Evolutionary conservation across 148 eudicot species (phyloP), one percentile per base, ranked within the genome.

Genomic region (Rhododendron ovatum): DNA sequence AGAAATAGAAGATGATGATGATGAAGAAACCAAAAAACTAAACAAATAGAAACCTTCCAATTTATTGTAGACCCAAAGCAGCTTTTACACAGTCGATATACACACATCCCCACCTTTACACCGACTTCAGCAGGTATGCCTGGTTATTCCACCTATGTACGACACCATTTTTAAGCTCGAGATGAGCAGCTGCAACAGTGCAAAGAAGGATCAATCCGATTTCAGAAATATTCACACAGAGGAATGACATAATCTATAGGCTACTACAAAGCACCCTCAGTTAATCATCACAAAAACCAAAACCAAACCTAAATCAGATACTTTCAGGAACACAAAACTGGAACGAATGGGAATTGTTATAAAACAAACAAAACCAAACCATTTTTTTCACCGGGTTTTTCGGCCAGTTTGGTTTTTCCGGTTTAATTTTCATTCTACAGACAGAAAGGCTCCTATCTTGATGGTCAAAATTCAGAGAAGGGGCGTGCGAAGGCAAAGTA

Each of bases 181-280:
- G 48, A 67, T 28, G 76, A 65, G 85, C 85, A 69, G 14, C 85
- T 83, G 85, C 55, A 4, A 71, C 51, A 43, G 71, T 26, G 61
- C 61, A 69, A 69, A 69, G 61, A 69, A 14, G 22, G 13, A 45
- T 67, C 59, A 67, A 83, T 45, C 43, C 48, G 26, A 55, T 47
- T 14, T 28, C n/a, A 24, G 43, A 67, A 83, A 67, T 69, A 39
- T 83, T 30, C 35, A 28, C 24, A 30, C 14, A 33, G 3, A 12
- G 14, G 14, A 50, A 50, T 10, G 14, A 50, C 78, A 26, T 43
- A n/a, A 67, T 39, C 17, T 14, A 28, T 65, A 41, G 39, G 28
- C 51, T n/a, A 26, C 43, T 37, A 12, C 78, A 35, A 74, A 35
- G 20, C 13, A 15, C 59, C 59, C 18, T 14, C 18, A 53, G 63